These are phyloP conservation scores for Eragrostis nindensis DNA, from an alignment of 176 grass and related monocot species.

Conservation along the genomic window DNA sequence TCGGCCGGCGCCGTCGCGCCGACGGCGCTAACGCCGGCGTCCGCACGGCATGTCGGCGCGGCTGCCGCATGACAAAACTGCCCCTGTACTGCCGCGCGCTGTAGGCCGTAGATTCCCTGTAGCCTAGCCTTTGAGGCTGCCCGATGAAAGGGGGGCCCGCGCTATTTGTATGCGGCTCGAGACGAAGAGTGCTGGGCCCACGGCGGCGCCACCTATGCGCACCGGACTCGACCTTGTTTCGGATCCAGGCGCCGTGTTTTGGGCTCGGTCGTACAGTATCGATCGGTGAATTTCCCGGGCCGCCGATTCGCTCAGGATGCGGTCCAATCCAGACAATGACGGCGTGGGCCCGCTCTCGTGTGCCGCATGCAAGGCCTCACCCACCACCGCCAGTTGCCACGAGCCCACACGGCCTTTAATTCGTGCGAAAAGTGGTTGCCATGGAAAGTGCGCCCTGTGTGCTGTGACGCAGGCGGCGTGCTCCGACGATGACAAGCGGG, in stretches of 20 bases:
- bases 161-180: background rate
- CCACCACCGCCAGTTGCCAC: conserved; percentile 11
- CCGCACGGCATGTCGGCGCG: background rate
- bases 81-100: background rate
- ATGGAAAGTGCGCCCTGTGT: too few relatives aligned
- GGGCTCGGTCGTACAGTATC: conserved; percentile 29
- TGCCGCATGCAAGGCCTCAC: background rate
- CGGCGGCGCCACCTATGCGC: background rate
- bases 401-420: conserved; percentile 10
- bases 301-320: conserved; percentile 18
- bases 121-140: background rate
- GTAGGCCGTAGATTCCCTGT: too few relatives aligned
- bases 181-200: background rate
- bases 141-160: background rate
- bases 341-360: conserved; percentile 16
- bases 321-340: background rate
- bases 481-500: background rate
- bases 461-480: background rate
- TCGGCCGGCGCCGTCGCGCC: background rate
- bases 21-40: conserved; percentile 30
- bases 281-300: background rate
- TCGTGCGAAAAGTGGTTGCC: conserved; percentile 36
- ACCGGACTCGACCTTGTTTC: background rate
- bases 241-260: conserved; percentile 1
- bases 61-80: background rate